Base-by-base conservation (phyloP, 202 grass and related monocot species). In the Dendrocalamus latiflorus region DNA sequence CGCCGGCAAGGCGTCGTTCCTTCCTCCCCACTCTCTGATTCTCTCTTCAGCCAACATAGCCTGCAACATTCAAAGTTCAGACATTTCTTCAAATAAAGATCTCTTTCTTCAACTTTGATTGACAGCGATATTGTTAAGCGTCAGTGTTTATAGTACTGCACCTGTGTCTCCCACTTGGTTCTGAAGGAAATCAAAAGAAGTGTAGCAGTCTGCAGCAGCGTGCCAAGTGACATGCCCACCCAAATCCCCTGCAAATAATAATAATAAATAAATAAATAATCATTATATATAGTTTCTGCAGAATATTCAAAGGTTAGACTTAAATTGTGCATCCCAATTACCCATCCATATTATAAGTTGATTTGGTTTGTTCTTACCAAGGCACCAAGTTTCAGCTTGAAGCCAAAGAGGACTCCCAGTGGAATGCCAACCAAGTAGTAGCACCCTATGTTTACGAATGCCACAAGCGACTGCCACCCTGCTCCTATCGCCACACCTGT, bases 81-180 rank as follows among this genome's bases (percentile, higher is more conserved):
- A 76, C 2, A 68, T 56, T 67, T 39, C 4, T 34, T 60, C 8
- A 51, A 12, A 67, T 47, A 34, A 24, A 26, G 11, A 75, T 17
- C 15, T 25, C 26, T 58, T 51, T 39, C 16, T 72, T 76, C 49
- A 38, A 76, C 20, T 76, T 21, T 60, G 10, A 30, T 24, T 63
- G 41, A 61, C 58, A 81, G 63, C 16, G 5, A 70, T 59, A 25
- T 58, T 10, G 56, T 64, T 45, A 59, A 74, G 5, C 33, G 4
- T 74, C 33, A 42, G 28, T 28, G 39, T 48, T 57, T 17, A 42
- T 53, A 15, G 41, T 26, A 56, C 36, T 8, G 33, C 55, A 98
- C 95, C 96, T 99, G 88, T 72, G 81, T 93, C 38, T 99, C 90
- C 96, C 96, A 99, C 72, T 94, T 91, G 9, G 96, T 99, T 84